Base-by-base conservation (phyloP, 2,329 filamentous ascomycete genomes). In the Ceratocystis ficicola region DNA sequence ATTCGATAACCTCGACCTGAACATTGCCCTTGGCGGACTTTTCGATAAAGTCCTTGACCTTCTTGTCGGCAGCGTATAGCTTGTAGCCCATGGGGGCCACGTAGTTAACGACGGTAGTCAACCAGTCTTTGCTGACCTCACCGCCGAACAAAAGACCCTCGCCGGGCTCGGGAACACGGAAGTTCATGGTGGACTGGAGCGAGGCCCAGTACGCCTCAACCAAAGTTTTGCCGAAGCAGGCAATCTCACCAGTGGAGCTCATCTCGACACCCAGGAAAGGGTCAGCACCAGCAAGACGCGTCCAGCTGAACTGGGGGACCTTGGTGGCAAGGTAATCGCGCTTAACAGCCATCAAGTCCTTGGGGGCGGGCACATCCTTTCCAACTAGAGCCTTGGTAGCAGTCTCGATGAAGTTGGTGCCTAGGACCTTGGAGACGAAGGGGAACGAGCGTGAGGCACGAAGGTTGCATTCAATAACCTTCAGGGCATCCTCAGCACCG, bases 231-330 rank as follows among this genome's bases (percentile, higher is more conserved):
- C 94, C 94, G 78, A 99, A 99, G 80, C 94, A 97, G 70, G 94
- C 94, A 82, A 99, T 96, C 79, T 99, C 94, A 76, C 94, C 94
- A 20, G 94, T 99, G 70, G 87, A 91, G 57, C 90, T 81, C 94
- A 99, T 99, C 78, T 99, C 94, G 66, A 99, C 94, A 68, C 94
- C 94, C 68, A 99, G 84, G 85, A 95, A 97, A 65, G 94, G 94
- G 73, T 99, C 94, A 63, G 94, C 94, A 71, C 94, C 94, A 61
- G 94, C 93, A 67, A 99, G 86, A 81, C 94, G 90, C 69, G 94
- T 97, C 94, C 94, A 99, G 12, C 90, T 94, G 84, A 99, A 99
- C 77, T 99, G 94, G 28, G 94, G 92, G 63, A 99, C 94, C 83
- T 99, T 99, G 76, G 92, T 95, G 41, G 94, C 94, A 63, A 96